Base-by-base conservation (phyloP, 139 green algal genomes). In the Chlorella ohadii region DNA sequence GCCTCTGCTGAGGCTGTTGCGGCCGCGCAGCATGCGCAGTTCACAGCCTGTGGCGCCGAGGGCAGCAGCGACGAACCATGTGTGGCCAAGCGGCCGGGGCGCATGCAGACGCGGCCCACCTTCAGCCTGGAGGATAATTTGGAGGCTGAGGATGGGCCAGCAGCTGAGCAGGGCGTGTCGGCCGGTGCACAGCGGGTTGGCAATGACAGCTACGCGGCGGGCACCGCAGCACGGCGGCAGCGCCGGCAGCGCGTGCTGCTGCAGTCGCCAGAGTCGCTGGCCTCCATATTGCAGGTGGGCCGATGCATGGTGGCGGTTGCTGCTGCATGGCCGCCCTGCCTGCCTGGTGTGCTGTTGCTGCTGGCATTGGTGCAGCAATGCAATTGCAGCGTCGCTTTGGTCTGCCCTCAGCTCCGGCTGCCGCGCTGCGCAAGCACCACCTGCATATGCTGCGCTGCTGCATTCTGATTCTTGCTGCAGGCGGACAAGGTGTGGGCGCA, bases 401-500 rank as follows among this genome's bases (percentile, higher is more conserved):
- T n/a, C n/a, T n/a, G n/a, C n/a, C n/a, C n/a, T n/a, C n/a, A n/a
- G n/a, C n/a, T n/a, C n/a, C n/a, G 44, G 44, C 44, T 11, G 44
- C 44, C 11, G 44, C 44, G 44, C 44, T 55, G 44, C 44, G n/a
- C n/a, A n/a, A n/a, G n/a, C n/a, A n/a, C n/a, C n/a, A n/a, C n/a
- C n/a, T n/a, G n/a, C n/a, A n/a, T n/a, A n/a, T n/a, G n/a, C n/a
- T n/a, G n/a, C n/a, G n/a, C n/a, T n/a, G n/a, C n/a, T n/a, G n/a
- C n/a, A n/a, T n/a, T n/a, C n/a, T n/a, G n/a, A n/a, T 59, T 9
- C 11, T 13, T 59, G 51, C 51, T 22, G 51, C 51, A 87, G n/a
- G 94, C 95, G 0, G 72, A 93, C 23, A 72, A 84, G 75, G 86
- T 99, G 38, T 99, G 96, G 96, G 87, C 84, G 31, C 83, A 92